Percentiles rank a stretch among this genome's conserved stretches.
Evolutionary conservation across 1,284 basidiomycete species (phyloP).

Genomic region (Hymenochaete sp.): DNA sequence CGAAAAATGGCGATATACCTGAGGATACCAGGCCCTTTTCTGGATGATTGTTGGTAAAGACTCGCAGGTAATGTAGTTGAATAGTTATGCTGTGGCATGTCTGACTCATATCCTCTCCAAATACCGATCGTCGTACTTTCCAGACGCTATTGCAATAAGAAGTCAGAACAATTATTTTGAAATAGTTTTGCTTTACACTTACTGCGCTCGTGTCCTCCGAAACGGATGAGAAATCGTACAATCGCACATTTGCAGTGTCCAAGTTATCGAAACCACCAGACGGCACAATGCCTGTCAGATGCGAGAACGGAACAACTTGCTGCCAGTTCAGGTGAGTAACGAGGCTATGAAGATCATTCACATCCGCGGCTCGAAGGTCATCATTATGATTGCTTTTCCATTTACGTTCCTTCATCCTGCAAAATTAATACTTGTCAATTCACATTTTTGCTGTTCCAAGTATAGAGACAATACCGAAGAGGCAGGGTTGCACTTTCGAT

Average conservation of each 20-base stretch:
- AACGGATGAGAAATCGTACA: conserved; percentile 40
- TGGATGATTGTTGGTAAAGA: too few relatives aligned
- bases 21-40: too few relatives aligned
- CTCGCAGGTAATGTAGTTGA: too few relatives aligned
- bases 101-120: too few relatives aligned
- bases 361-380: too few relatives aligned
- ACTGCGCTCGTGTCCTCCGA: conserved; percentile 21
- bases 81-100: too few relatives aligned
- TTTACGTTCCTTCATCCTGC: conserved; percentile 24
- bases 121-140: too few relatives aligned
- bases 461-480: conserved; percentile 41
- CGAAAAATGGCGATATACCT: too few relatives aligned
- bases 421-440: too few relatives aligned
- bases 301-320: conserved; percentile 45
- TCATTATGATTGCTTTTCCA: conserved; percentile 31
- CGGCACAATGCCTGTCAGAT: conserved; percentile 49
- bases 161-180: conserved; percentile 16
- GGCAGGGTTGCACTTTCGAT: conserved; percentile 59
- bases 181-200: conserved; percentile 13
- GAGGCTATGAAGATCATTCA: conserved; percentile 39
- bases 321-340: conserved; percentile 46
- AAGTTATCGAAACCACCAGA: conserved; percentile 26
- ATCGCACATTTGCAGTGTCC: conserved; percentile 24
- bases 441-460: too few relatives aligned
- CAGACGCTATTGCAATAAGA: conserved; percentile 11